Evolutionary conservation across 1,284 basidiomycete species (phyloP).

Genomic region (Rhodotorula mucilaginosa): DNA sequence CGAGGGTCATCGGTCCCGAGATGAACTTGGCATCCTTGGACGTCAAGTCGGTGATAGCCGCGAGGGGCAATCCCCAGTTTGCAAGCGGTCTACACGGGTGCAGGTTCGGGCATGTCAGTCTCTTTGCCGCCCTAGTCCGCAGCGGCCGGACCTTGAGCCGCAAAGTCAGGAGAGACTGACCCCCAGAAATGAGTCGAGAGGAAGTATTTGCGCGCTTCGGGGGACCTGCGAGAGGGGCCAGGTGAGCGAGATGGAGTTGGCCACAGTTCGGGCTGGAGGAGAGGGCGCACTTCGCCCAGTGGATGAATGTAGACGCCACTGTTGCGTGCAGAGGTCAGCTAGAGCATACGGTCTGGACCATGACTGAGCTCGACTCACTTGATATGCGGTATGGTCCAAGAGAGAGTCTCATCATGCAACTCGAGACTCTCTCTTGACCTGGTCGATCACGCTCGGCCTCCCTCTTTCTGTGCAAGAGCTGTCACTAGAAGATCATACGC

Average conservation of each 20-base stretch:
- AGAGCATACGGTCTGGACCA: background rate
- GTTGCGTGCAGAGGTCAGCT: background rate
- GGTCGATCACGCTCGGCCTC: background rate
- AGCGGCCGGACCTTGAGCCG: no score
- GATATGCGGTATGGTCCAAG: no score
- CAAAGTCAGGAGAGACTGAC: constrained; percentile 8
- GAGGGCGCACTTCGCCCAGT: constrained; percentile 18
- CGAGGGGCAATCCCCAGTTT: constrained; percentile 94
- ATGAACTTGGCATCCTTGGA: constrained; percentile 90
- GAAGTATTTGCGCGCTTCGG: constrained; percentile 85
- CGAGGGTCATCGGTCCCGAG: constrained; percentile 90
- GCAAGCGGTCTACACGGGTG: constrained; percentile 62
- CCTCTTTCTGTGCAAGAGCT: background rate
- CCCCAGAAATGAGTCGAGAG: constrained; percentile 54
- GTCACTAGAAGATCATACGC: no score
- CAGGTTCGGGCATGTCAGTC: no score
- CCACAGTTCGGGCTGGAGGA: no score
- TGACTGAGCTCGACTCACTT: background rate
- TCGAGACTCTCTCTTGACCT: no score
- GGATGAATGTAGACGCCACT: constrained; percentile 11
- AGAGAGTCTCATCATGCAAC: no score
- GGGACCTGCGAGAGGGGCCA: constrained; percentile 55
- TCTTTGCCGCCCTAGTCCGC: no score
- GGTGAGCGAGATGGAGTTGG: no score
- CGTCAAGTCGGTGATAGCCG: constrained; percentile 78